Base-by-base conservation (phyloP, 2,329 filamentous ascomycete genomes). In the Hypoxylon sp. region DNA sequence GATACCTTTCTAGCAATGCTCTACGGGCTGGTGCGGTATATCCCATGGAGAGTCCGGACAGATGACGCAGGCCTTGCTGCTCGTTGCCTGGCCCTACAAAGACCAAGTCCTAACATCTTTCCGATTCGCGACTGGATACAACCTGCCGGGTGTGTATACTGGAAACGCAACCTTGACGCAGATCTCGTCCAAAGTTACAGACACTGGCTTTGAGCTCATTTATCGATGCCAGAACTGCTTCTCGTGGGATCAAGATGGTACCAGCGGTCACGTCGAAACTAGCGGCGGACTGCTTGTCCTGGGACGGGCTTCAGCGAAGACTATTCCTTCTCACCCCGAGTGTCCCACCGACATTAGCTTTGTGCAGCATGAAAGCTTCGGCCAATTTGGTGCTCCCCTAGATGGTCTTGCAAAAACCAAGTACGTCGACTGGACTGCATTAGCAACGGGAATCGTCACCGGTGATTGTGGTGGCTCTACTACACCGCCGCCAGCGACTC, bases 221-320 rank as follows among this genome's bases (percentile, higher is more conserved):
- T 92, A 90, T 79, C 84, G 87, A 52, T 92, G 90, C 78, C 76
- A 89, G 71, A 83, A 83, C 67, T 89, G 87, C 75, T 82, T 87
- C 56, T 75, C 82, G 1, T 89, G 86, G 84, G 79, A 85, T 70
- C 81, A 87, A 28, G 80, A 84, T n/a, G 84, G 83, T 14, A 78
- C 79, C 45, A 79, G 75, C 0, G 81, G 81, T 1, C 79, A 78
- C 7, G 80, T 83, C 1, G 78, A 79, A 2, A 87, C 86, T 11
- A 83, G 76, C 43, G 72, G 72, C 0, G 82, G 83, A 1, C 71
- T 76, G 25, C 77, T 86, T 11, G 76, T 88, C 49, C 77, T 90
- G 21, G 88, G 87, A 21, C 88, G 85, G 78, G 88, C 87, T 10
- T 82, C 86, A 60, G 80, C 85, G 19, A 81, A 78, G 17, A 76